Evolutionary conservation across 2,329 filamentous ascomycete genomes (phyloP), one percentile per base, ranked within the genome.

Genomic region (Penicillium verrucosum): DNA sequence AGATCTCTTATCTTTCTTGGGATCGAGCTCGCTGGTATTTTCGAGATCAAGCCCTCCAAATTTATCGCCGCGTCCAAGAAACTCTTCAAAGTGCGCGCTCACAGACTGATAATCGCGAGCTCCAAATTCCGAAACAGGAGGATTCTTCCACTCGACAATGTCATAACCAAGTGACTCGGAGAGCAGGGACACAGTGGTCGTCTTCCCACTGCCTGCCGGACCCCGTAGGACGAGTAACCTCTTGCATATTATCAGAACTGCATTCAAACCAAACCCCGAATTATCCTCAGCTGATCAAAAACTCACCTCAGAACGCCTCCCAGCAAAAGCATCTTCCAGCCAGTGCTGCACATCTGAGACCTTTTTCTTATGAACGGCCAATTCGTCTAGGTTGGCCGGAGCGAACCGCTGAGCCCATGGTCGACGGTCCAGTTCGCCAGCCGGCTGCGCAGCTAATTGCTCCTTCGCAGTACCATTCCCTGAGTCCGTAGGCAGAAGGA

Each of bases 351-450:
- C 92, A 75, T 97, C 92, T 2, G 85, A 77, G 6, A 97, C 89
- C 73, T 99, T 99, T 66, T 85, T 94, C 78, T 95, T 97, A 73
- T 99, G 92, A 18, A 99, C 93, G 0, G 89, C 93, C 44, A 99
- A 79, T 75, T 97, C 93, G 16, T 92, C 86, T 12, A 97, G 73
- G 64, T 83, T 88, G 3, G 73, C 68, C 0, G 93, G 93, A 2
- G 84, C 87, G 73, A 91, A 97, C 64, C 87, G 85, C 65, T 97
- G 92, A 16, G 89, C 89, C 93, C 93, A 97, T 3, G 93, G 92
- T 51, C 88, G 83, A 47, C 80, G 75, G 62, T 91, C 87, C 36
- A 30, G 23, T 29, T 61, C 40, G 11, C 42, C 10, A 29, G 46
- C 36, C 7, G 25, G 14, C 14, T 38, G 51, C 9, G 38, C 8